These are phyloP conservation scores for Solanum medicagineum DNA, from an alignment of 257 asterid species.

Conservation along the genomic window DNA sequence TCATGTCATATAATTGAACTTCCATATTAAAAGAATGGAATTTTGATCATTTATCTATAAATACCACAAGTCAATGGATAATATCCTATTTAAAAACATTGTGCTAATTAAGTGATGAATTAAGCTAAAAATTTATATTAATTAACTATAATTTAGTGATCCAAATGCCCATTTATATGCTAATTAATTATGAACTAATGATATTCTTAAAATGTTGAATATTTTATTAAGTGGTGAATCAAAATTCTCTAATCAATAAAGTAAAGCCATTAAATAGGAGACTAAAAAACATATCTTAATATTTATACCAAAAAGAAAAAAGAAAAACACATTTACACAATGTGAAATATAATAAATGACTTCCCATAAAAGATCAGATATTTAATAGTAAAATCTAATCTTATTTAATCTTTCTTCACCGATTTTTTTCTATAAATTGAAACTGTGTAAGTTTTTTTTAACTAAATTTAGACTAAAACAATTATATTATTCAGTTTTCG, in stretches of 20 bases:
- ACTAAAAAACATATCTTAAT: not conserved
- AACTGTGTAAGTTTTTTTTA: not conserved
- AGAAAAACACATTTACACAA: not conserved
- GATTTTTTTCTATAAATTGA: not conserved
- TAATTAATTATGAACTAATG: not conserved
- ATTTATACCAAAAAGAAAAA: not conserved
- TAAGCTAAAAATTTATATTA: not conserved
- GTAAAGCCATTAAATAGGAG: not conserved
- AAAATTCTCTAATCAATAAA: not conserved
- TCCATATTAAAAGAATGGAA: not conserved
- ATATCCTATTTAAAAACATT: not conserved
- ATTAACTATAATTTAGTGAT: not conserved
- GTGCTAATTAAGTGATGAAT: not conserved
- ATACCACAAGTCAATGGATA: not conserved
- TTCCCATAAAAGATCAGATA: not conserved
- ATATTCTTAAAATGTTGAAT: not conserved
- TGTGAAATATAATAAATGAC: not conserved
- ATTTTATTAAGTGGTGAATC: not conserved
- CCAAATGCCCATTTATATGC: not conserved
- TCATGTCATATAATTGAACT: not conserved
- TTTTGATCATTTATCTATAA: not conserved
- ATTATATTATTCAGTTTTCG: not conserved
- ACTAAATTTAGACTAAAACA: not conserved
- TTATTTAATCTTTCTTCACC: not conserved
- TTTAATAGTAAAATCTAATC: not conserved